Evolutionary conservation across 257 asterid species (phyloP), one percentile per base, ranked within the genome.

Genomic region (Petunia secreta): DNA sequence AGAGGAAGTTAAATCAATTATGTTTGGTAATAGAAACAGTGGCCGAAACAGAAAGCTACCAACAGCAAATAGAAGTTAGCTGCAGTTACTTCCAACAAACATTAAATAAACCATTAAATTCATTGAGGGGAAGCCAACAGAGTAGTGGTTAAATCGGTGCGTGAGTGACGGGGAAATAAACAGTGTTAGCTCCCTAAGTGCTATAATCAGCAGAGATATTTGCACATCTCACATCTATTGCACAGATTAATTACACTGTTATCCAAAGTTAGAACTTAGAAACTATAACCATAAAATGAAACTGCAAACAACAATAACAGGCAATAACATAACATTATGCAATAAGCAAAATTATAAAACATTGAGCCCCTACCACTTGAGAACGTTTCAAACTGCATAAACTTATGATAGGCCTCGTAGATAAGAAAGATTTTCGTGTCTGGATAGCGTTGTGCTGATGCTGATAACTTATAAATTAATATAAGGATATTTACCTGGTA

Each of bases 401-500:
- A 14, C 63, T 75, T 44, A 15, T 15, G 59, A 44, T 52, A 81
- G 66, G 52, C 25, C 52, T 64, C 13, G 52, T 1, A 46, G 63
- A 8, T 52, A 41, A 39, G 78, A 73, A 10, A 73, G 7, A 36
- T 73, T 68, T 10, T 50, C 62, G 44, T 73, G 36, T 57, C 46
- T 73, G 46, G 78, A 48, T 73, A 50, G 78, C 13, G 2, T 73
- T 16, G 8, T 36, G 36, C 34, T 5, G 46, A 73, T 50, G 46
- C n/a, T 73, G 11, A 50, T 34, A 73, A 55, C 38, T 63, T 13
- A 62, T 8, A 16, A 38, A 44, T 65, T 73, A 83, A 76, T 48
- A 75, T 37, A 80, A 78, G 66, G 79, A 79, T 16, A 64, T 60
- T 84, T 81, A 96, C 99, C 98, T 96, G 92, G 80, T 87, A 92